Conservation (phyloP, 257 asterid species). For the Solanum gandarillasii region DNA sequence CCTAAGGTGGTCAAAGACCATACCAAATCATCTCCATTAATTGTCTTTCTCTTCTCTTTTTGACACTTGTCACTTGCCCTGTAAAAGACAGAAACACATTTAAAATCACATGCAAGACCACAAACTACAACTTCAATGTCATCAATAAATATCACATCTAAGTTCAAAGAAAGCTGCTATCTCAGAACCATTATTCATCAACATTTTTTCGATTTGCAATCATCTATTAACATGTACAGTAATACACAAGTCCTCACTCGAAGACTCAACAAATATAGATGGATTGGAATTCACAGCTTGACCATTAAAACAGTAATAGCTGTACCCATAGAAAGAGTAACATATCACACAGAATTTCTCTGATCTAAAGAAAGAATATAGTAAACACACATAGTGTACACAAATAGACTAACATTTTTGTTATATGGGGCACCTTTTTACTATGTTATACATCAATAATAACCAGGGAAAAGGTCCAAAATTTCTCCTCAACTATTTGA, state of each 20-base stretch:
- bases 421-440: neutral
- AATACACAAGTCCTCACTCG: neutral
- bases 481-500: neutral
- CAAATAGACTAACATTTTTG: neutral
- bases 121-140: neutral
- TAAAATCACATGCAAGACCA: neutral
- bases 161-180: neutral
- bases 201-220: neutral
- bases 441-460: neutral
- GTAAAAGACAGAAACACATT: neutral
- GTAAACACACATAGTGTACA: neutral
- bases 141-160: neutral
- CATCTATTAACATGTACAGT: neutral
- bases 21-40: slow-evolving; percentile 62
- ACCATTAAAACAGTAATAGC: neutral
- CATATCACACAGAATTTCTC: neutral
- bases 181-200: neutral
- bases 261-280: neutral
- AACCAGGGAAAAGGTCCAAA: neutral
- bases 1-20: slow-evolving; percentile 63
- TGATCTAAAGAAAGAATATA: neutral
- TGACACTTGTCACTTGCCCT: slow-evolving; percentile 68
- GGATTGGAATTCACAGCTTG: neutral
- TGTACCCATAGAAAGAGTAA: neutral
- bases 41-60: slow-evolving; percentile 58